phyloP scores from a whole-genome alignment of 805 yeast species.

The Pichia nakasei region DNA sequence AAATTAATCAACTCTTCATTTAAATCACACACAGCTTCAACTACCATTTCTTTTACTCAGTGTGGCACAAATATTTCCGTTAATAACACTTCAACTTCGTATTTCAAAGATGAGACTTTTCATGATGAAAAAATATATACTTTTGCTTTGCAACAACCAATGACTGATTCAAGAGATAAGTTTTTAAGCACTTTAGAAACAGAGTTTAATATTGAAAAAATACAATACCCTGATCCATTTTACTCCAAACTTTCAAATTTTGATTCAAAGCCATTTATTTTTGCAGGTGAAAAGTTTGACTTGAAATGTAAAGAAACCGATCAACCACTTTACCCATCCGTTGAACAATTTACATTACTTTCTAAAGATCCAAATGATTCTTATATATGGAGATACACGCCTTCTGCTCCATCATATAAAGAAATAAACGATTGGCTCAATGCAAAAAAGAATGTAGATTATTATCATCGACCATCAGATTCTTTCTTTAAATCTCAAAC shows the following conservation, averaged over 20 bases:
- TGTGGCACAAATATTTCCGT: not conserved
- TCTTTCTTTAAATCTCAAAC: constrained; percentile 39
- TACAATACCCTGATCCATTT: constrained; percentile 54
- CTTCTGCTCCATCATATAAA: constrained; percentile 38
- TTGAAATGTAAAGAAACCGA: constrained; percentile 33
- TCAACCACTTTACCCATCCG: constrained; percentile 14
- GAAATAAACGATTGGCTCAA: constrained; percentile 33
- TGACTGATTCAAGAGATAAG: constrained; percentile 7
- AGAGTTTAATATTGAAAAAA: constrained; percentile 36
- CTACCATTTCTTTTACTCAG: not conserved
- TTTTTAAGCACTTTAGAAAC: constrained; percentile 30
- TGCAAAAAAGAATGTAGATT: constrained; percentile 9
- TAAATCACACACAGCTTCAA: not conserved
- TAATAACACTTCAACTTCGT: not conserved
- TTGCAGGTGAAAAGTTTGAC: constrained; percentile 57
- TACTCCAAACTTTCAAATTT: constrained; percentile 47
- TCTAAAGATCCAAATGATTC: not conserved
- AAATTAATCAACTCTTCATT: not conserved
- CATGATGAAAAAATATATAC: not conserved
- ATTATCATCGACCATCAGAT: constrained; percentile 7
- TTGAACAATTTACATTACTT: not conserved
- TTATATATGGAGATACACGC: constrained; percentile 10
- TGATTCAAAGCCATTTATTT: constrained; percentile 45
- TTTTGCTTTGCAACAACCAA: constrained; percentile 14
- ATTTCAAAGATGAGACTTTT: not conserved